A percentile compares a stretch with the other conserved stretches of the same genome.
Evolutionary conservation across 2,329 filamentous ascomycete genomes (phyloP).

Genomic region (Paecilomyces niveus): DNA sequence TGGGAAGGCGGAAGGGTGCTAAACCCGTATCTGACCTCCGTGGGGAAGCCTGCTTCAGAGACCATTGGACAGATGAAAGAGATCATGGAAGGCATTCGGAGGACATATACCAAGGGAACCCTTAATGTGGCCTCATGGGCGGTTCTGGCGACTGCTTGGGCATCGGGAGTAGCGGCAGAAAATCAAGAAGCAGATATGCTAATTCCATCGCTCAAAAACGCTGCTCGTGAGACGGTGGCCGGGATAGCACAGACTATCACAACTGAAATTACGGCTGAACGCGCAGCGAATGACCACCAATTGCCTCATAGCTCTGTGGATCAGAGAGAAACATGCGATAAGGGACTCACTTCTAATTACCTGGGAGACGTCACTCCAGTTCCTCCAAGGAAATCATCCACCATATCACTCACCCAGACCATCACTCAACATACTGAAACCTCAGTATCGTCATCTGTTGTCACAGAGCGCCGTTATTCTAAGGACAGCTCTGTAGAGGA

Average conservation of each 20-base stretch:
- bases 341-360: conserved; percentile 5
- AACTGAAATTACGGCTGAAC: conserved; percentile 33
- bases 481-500: conserved; percentile 7
- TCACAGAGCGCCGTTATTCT: conserved; percentile 1
- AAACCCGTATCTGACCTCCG: conserved; percentile 27
- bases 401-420: conserved; percentile 36
- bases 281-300: conserved; percentile 6
- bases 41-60: conserved; percentile 19
- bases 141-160: conserved; percentile 32
- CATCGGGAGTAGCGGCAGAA: conserved; percentile 25
- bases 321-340: conserved; percentile 7
- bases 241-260: conserved; percentile 30
- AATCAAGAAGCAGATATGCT: conserved; percentile 34
- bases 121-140: conserved; percentile 33
- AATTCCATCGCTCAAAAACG: conserved; percentile 35
- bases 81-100: conserved; percentile 27
- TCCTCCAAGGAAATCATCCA: conserved; percentile 29
- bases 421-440: conserved; percentile 30
- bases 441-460: conserved; percentile 10
- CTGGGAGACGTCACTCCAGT: conserved; percentile 13
- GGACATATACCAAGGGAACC: conserved; percentile 32
- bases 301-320: conserved; percentile 7
- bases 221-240: conserved; percentile 35
- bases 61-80: conserved; percentile 23
- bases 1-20: conserved; percentile 36